These are phyloP conservation scores for Delitschia confertaspora DNA, from an alignment of 495 filamentous ascomycete genomes.

Conservation along the genomic window DNA sequence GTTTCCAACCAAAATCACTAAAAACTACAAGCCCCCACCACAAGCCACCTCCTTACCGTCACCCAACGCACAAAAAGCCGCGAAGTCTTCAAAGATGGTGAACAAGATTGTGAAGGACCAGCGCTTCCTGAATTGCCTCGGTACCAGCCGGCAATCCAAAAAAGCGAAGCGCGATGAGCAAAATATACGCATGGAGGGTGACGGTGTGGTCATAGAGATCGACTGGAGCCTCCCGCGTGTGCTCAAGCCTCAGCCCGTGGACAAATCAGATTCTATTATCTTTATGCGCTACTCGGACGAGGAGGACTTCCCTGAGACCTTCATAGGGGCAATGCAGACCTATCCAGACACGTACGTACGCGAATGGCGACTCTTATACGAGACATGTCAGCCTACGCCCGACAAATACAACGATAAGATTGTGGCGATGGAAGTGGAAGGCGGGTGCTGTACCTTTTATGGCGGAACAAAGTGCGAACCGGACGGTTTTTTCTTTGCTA, in stretches of 20 bases:
- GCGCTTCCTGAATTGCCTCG: not conserved
- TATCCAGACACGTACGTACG: conserved; percentile 4
- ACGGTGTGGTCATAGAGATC: not conserved
- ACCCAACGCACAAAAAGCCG: not conserved
- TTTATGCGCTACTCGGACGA: not conserved
- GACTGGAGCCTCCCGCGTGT: not conserved
- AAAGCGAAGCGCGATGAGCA: too few relatives aligned
- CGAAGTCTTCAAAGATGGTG: conserved; percentile 1
- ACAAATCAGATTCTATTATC: not conserved
- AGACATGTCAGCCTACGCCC: not conserved
- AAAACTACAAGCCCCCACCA: not conserved
- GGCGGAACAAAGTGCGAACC: conserved; percentile 1
- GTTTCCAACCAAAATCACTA: not conserved
- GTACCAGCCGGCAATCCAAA: not conserved
- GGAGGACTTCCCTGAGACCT: not conserved
- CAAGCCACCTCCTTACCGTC: not conserved
- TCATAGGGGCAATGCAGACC: not conserved
- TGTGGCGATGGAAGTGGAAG: not conserved
- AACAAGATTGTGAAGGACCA: conserved; percentile 3
- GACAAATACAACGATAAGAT: conserved; percentile 1
- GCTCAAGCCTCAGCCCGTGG: not conserved
- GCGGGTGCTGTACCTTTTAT: conserved; percentile 5
- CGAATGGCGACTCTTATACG: not conserved
- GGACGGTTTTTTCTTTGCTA: conserved; percentile 1
- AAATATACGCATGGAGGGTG: not conserved